Conservation (phyloP, 129 eudicot genomes). For the Oenanthe sinensis region DNA sequence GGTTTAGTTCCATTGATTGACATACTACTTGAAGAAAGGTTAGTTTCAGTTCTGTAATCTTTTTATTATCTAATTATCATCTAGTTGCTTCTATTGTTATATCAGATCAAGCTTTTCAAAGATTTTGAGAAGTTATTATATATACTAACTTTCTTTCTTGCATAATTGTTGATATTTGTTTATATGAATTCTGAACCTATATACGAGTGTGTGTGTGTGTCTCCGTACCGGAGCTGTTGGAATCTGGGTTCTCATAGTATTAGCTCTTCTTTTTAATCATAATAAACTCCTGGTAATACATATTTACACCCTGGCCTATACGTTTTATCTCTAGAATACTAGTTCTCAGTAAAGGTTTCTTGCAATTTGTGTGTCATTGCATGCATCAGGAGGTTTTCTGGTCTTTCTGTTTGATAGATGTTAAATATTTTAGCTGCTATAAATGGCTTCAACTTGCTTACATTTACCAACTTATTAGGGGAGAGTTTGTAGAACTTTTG, state of each 20-base stretch:
- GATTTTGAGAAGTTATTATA: too few species aligned
- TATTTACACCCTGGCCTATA: not conserved
- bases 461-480: not conserved
- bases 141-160: not conserved
- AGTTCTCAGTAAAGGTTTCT: not conserved
- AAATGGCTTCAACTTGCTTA: not conserved
- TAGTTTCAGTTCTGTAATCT: constrained; percentile 6
- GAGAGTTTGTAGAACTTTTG: not conserved
- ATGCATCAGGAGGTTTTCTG: not conserved
- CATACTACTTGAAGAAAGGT: constrained; percentile 88
- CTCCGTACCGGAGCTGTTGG: not conserved
- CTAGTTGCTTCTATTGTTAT: not conserved
- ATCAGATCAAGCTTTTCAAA: not conserved
- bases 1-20: constrained; percentile 89
- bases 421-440: not conserved
- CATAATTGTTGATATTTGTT: not conserved
- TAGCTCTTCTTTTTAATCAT: not conserved
- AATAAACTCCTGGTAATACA: not conserved
- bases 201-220: not conserved
- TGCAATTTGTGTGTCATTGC: not conserved
- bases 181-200: not conserved
- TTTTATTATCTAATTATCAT: not conserved
- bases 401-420: not conserved
- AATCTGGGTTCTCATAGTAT: not conserved
- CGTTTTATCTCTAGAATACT: not conserved